Percentiles rank a stretch among this genome's conserved stretches.
phyloP scores from a whole-genome alignment of 2,329 filamentous ascomycete species.

The Ceratocystis huliohia region DNA sequence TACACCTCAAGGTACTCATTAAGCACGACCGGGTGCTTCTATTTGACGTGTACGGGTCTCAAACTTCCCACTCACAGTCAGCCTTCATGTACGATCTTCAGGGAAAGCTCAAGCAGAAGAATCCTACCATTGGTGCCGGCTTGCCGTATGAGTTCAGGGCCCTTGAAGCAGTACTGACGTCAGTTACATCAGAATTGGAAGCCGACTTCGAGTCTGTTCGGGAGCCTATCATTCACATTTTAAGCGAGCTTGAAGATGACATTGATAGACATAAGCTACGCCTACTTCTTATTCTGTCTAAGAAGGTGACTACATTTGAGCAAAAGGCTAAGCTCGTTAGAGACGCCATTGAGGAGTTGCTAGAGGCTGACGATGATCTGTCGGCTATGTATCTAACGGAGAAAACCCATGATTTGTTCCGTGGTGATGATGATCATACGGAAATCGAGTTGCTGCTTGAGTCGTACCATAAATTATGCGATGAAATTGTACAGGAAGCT shows the following conservation, averaged over 20 bases:
- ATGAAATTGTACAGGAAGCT: slow-evolving; percentile 93
- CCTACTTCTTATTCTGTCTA: slow-evolving; percentile 82
- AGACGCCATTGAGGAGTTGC: slow-evolving; percentile 85
- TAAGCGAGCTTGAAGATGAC: slow-evolving; percentile 86
- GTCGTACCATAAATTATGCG: slow-evolving; percentile 93
- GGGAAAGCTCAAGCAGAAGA: slow-evolving; percentile 75
- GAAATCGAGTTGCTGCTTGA: slow-evolving; percentile 95
- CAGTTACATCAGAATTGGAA: slow-evolving; percentile 81
- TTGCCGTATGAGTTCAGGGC: slow-evolving; percentile 94
- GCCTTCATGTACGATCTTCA: slow-evolving; percentile 97
- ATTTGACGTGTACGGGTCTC: slow-evolving; percentile 91
- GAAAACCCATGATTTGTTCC: slow-evolving; percentile 58
- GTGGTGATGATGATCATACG: slow-evolving; percentile 77
- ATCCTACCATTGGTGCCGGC: slow-evolving; percentile 30
- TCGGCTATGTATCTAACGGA: slow-evolving; percentile 92
- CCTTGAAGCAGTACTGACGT: slow-evolving; percentile 86
- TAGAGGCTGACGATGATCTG: slow-evolving; percentile 92
- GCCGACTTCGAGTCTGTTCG: slow-evolving; percentile 89
- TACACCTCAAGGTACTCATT: slow-evolving; percentile 92
- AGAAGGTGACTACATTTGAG: slow-evolving; percentile 92
- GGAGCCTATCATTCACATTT: slow-evolving; percentile 77
- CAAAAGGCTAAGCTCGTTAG: slow-evolving; percentile 90
- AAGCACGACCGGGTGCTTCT: slow-evolving; percentile 89
- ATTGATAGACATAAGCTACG: slow-evolving; percentile 91
- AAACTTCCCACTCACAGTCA: slow-evolving; percentile 87